A percentile compares a stretch with the other conserved stretches of the same genome.
Conservation (phyloP, 2,329 filamentous ascomycete genomes). For the Zelopaecilomyces penicillatus region DNA sequence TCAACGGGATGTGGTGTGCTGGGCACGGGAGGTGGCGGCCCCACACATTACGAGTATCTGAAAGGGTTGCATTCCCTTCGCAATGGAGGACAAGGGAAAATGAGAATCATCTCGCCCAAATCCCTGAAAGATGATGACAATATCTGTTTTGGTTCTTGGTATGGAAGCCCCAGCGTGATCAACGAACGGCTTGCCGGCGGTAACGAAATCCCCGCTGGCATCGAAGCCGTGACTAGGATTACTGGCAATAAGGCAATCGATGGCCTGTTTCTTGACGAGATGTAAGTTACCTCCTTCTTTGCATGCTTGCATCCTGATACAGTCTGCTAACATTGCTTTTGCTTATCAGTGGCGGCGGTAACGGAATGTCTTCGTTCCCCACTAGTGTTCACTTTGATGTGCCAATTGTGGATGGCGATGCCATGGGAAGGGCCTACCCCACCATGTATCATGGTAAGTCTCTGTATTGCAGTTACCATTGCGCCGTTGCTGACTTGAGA, state of each 20-base stretch:
- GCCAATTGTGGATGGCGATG: constrained; percentile 28
- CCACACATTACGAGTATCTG: constrained; percentile 35
- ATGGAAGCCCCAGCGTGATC: constrained; percentile 34
- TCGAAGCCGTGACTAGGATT: constrained; percentile 26
- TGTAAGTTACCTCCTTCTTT: constrained; percentile 18
- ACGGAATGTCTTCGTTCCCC: constrained; percentile 28
- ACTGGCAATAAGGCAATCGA: constrained; percentile 23
- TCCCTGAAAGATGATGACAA: constrained; percentile 28
- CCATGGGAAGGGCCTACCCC: constrained; percentile 31
- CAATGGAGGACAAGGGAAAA: constrained; percentile 23
- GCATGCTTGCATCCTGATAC: too few species aligned
- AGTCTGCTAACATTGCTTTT: constrained; percentile 4
- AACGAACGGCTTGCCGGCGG: constrained; percentile 29
- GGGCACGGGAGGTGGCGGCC: constrained; percentile 29
- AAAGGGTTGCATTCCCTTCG: constrained; percentile 30
- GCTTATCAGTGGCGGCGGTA: constrained; percentile 25
- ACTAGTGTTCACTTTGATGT: constrained; percentile 26
- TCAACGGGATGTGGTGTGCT: constrained; percentile 27
- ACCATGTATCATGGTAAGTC: constrained; percentile 26
- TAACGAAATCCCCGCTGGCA: constrained; percentile 27
- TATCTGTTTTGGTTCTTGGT: constrained; percentile 36
- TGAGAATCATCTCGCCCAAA: constrained; percentile 32
- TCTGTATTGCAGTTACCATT: too few species aligned
- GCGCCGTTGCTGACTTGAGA: not conserved
- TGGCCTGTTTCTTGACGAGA: constrained; percentile 28